Evolutionary conservation across 1,139 yeast species (phyloP).

Genomic region (Candida tropicalis): DNA sequence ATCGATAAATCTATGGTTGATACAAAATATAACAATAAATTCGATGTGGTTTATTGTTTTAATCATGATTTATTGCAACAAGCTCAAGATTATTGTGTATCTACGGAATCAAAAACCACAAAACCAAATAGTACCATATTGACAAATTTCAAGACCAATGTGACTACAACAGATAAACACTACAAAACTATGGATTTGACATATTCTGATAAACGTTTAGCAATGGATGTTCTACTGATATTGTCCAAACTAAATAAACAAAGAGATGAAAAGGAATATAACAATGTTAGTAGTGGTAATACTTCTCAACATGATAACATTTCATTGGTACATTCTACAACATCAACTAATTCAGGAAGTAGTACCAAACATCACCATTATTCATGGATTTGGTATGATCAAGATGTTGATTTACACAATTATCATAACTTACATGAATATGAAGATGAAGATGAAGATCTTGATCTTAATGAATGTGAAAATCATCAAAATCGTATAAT

Average conservation of each 20-base stretch:
- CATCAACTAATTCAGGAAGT: slow-evolving; percentile 5
- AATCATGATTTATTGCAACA: slow-evolving; percentile 23
- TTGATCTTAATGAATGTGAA: slow-evolving; percentile 8
- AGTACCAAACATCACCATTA: slow-evolving; percentile 15
- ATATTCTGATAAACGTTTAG: slow-evolving; percentile 32
- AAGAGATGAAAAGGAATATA: slow-evolving; percentile 3
- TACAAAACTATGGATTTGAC: slow-evolving; percentile 28
- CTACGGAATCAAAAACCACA: slow-evolving; percentile 34
- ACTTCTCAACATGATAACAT: not conserved
- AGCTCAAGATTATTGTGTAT: slow-evolving; percentile 23
- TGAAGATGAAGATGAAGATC: slow-evolving; percentile 13
- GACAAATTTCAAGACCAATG: slow-evolving; percentile 12
- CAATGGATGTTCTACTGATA: slow-evolving; percentile 28
- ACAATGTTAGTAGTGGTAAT: not conserved
- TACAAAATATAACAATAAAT: slow-evolving; percentile 21
- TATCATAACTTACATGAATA: slow-evolving; percentile 28
- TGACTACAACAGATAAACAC: slow-evolving; percentile 25
- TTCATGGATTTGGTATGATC: slow-evolving; percentile 44
- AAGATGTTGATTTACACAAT: slow-evolving; percentile 32
- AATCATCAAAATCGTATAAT: slow-evolving; percentile 6
- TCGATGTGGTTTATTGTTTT: slow-evolving; percentile 27
- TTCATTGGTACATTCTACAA: slow-evolving; percentile 6
- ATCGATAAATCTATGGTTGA: slow-evolving; percentile 26
- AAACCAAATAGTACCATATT: slow-evolving; percentile 30
- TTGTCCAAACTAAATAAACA: slow-evolving; percentile 22